Evolutionary conservation across 163 green algal species (phyloP), one percentile per base, ranked within the genome.

Genomic region (Smithsoniella earleae): DNA sequence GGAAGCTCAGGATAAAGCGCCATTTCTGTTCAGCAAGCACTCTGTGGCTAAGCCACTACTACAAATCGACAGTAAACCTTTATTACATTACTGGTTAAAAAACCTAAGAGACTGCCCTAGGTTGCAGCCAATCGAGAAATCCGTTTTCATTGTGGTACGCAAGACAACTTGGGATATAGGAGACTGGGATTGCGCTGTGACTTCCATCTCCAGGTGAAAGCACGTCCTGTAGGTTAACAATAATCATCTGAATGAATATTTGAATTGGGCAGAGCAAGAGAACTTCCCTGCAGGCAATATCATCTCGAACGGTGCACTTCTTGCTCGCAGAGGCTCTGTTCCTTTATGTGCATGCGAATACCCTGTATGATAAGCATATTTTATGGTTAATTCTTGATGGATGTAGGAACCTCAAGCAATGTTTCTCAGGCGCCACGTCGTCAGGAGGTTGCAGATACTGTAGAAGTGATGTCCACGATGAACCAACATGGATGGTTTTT

Each of bases 11-110:
- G 25, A 27, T 64, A 27, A 27, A 27, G 49, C 49, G 31, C 8
- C 16, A 0, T 64, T 64, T 27, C 49, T 64, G 16, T 64, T 27
- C 8, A 27, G 49, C 49, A 18, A 64, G 16, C n/a, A n/a, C n/a
- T n/a, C n/a, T n/a, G 49, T 64, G 8, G 31, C 25, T 27, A 64
- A 64, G 13, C 49, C 49, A 27, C 49, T 64, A 36, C 49, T 64
- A 8, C 1, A 10, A 10, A 36, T 25, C 33, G 49, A 25, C 33
- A 27, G 49, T 27, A 13, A 25, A 13, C 13, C 8, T 13, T 13
- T 64, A 25, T 27, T 64, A 27, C 31, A 64, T 13, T 2, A 64
- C 49, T 64, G 49, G 49, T 13, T 64, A 6, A 64, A 64, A 27
- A 25, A 64, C 25, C 31, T 64, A 25, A 27, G 33, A 27, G 49